A percentile compares a stretch with the other conserved stretches of the same genome.
These are phyloP conservation scores for Aspergillus funiculosus DNA, from an alignment of 495 filamentous ascomycete genomes.

Conservation along the genomic window DNA sequence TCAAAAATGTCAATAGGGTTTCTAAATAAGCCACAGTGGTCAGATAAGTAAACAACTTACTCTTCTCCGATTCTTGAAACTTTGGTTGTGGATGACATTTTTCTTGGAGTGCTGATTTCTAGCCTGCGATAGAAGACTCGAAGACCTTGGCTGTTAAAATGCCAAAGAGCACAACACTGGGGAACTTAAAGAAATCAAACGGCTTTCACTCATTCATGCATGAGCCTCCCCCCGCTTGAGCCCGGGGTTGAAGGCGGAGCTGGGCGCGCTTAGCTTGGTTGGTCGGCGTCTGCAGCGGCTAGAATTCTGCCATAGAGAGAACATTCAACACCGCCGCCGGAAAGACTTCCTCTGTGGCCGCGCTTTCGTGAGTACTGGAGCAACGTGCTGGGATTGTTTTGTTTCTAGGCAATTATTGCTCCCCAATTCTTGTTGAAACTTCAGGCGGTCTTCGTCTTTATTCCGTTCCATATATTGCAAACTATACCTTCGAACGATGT, in stretches of 20 bases:
- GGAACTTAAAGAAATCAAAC: not conserved
- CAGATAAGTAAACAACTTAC: slow-evolving; percentile 57
- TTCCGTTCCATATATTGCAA: not conserved
- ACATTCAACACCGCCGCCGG: slow-evolving; percentile 1
- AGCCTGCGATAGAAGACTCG: no score
- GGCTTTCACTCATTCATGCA: slow-evolving; percentile 4
- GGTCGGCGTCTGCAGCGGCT: slow-evolving; percentile 21
- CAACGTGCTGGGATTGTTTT: not conserved
- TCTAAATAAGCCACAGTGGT: slow-evolving; percentile 7
- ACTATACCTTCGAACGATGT: slow-evolving; percentile 50
- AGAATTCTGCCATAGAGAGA: slow-evolving; percentile 6
- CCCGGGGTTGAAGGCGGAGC: slow-evolving; percentile 18
- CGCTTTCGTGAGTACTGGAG: not conserved
- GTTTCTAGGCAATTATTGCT: no score
- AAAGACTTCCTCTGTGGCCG: slow-evolving; percentile 3
- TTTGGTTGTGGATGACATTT: slow-evolving; percentile 72
- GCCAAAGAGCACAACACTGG: not conserved
- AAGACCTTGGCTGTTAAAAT: no score
- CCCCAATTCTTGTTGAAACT: no score
- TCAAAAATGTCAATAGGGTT: slow-evolving; percentile 26
- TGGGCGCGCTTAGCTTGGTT: slow-evolving; percentile 13
- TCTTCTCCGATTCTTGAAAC: slow-evolving; percentile 94
- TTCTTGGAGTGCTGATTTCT: not conserved
- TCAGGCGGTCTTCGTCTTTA: not conserved
- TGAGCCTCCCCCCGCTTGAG: slow-evolving; percentile 20